phyloP scores from a whole-genome alignment of 768 basidiomycete species.

The Neoboletus subvelutipes region DNA sequence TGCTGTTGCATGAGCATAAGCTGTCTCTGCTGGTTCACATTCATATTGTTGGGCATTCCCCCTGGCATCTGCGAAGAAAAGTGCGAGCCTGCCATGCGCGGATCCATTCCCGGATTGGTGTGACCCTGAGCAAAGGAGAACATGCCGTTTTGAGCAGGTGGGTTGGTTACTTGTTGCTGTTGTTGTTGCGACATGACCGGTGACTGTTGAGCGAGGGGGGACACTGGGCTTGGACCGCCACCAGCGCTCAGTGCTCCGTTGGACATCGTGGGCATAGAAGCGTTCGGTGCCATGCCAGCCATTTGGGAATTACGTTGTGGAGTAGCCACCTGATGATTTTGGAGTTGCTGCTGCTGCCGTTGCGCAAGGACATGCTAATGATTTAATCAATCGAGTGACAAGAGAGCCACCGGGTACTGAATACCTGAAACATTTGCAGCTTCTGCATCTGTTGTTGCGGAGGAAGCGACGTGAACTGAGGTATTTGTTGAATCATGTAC shows the following conservation, averaged over 20 bases:
- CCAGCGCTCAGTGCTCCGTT: slow-evolving; percentile 25
- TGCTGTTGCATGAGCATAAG: slow-evolving; percentile 41
- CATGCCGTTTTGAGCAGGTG: slow-evolving; percentile 33
- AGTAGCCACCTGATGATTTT: slow-evolving; percentile 23
- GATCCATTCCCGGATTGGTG: slow-evolving; percentile 29
- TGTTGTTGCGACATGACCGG: slow-evolving; percentile 30
- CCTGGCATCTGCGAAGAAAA: slow-evolving; percentile 31
- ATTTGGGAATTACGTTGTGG: slow-evolving; percentile 31
- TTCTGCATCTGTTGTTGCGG: slow-evolving; percentile 58
- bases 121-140: slow-evolving; percentile 29
- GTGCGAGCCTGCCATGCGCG: slow-evolving; percentile 30
- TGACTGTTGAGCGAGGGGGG: slow-evolving; percentile 30
- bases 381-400: slow-evolving; percentile 8
- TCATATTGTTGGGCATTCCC: slow-evolving; percentile 29
- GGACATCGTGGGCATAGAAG: slow-evolving; percentile 25
- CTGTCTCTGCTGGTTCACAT: slow-evolving; percentile 45
- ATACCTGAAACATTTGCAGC: slow-evolving; percentile 52
- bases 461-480: slow-evolving; percentile 53
- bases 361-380: slow-evolving; percentile 19
- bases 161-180: slow-evolving; percentile 27
- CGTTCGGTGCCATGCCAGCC: slow-evolving; percentile 31
- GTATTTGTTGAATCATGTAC: slow-evolving; percentile 50
- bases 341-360: slow-evolving; percentile 35
- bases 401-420: slow-evolving; percentile 4
- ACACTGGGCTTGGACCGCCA: slow-evolving; percentile 31